A percentile compares a stretch with the other conserved stretches of the same genome.
These are phyloP conservation scores for Globisporangium acanthophoron DNA, from an alignment of 352 stramenopile species.

Conservation along the genomic window DNA sequence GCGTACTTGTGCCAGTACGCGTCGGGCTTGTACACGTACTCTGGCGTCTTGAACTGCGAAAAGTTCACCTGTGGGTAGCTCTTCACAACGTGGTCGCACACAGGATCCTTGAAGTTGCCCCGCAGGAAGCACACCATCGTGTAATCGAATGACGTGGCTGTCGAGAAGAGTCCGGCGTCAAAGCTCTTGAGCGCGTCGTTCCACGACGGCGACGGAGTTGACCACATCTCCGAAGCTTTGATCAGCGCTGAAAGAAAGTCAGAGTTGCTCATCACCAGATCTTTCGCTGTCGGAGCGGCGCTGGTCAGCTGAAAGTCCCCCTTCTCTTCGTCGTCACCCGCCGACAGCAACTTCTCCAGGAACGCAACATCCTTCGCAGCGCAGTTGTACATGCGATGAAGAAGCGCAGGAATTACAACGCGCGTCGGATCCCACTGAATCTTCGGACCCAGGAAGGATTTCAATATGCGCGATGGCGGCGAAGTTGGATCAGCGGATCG, in stretches of 20 bases:
- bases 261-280: conserved; percentile 11
- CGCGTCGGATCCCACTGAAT: neutral
- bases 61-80: conserved; percentile 1
- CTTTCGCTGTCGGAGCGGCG: conserved; percentile 2
- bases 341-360: neutral
- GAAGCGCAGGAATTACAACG: conserved; percentile 5
- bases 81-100: conserved; percentile 5
- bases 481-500: neutral
- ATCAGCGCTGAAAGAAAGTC: conserved; percentile 19
- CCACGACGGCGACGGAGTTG: conserved; percentile 17
- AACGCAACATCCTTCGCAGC: conserved; percentile 8
- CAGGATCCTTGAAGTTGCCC: conserved; percentile 8
- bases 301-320: neutral
- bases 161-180: conserved; percentile 10
- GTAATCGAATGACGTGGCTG: conserved; percentile 1
- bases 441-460: neutral
- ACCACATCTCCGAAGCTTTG: conserved; percentile 25
- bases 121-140: conserved; percentile 15
- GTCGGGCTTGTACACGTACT: conserved; percentile 26
- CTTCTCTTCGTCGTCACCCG: neutral
- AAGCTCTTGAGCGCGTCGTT: conserved; percentile 5
- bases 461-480: neutral
- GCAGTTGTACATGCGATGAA: conserved; percentile 13
- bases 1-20: conserved; percentile 25
- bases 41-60: neutral